Base-by-base conservation (phyloP, 805 yeast species). In the Nakazawaea populi region DNA sequence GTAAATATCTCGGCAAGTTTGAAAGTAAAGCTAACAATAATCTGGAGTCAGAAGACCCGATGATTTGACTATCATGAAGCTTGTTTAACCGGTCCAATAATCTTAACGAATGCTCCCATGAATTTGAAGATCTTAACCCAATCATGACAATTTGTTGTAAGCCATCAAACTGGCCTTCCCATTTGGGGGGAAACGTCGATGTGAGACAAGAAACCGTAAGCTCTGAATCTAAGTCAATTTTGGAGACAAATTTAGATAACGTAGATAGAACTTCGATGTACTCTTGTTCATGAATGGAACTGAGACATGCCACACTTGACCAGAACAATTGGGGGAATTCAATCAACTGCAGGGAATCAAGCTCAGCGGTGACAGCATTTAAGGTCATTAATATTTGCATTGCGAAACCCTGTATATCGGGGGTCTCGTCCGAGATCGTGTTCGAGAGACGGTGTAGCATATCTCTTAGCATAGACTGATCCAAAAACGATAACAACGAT, bases 341-440 rank as follows among this genome's bases (percentile, higher is more conserved):
- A 51, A 88, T 84, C 54, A 94, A 70, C 56, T 87, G 85, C 38
- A 81, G 87, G 7, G 92, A 77, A 57, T 84, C 87, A 43, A 90
- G 69, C 60, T 89, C 96, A 0, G 96, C 94, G 1, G 92, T 87
- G 11, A 90, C 83, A 0, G 97, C 96, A 69, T 92, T 90, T 59
- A 94, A 67, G 0, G 99, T 92, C 97, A 94, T 92, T 55, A 94
- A 70, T 49, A 94, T 94, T 67, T 94, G 99, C 91, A 94, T 88
- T 0, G 97, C 85, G 67, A 95, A 95, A 0, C 97, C 96, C 67
- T 92, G 98, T 38, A 94, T 91, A 58, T 94, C 99, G 0, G 80
- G 70, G 9, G 89, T 82, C 40, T 84, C 89, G 63, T 95, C 99
- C 0, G 97, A 83, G 6, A 94, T 85, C 0, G 99, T 95, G 59